Base-by-base conservation (phyloP, 2,329 filamentous ascomycete genomes). In the Dothistroma septosporum region DNA sequence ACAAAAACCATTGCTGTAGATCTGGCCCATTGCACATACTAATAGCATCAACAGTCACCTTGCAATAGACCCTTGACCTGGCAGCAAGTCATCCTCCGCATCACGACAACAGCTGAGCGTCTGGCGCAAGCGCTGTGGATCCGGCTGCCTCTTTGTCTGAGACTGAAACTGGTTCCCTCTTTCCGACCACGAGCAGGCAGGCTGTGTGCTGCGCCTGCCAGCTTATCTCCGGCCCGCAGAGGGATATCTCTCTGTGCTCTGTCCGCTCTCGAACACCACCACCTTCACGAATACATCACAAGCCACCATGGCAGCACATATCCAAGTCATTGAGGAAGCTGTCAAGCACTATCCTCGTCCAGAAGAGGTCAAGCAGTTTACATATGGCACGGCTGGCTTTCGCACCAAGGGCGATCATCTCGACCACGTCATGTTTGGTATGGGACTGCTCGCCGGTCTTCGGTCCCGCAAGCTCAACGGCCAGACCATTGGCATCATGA, bases 401-500 rank as follows among this genome's bases (percentile, higher is more conserved):
- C 85, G 86, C 61, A 88, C 87, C 79, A 88, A 86, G 78, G 85
- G 86, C 61, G 88, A 92, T 70, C 84, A 96, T 59, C 88, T 97
- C 70, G 90, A 95, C 74, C 94, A 91, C 37, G 91, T 99, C 65
- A 86, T 96, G 69, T 97, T 93, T 78, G 88, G 92, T 52, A 92
- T 97, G 66, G 94, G 93, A 55, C 85, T 99, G 63, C 85, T 97
- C 60, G 91, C 94, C 33, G 87, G 90, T 59, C 84, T 97, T 55
- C 89, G 94, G 65, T 97, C 92, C 66, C 90, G 91, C 74, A 95
- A 94, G 78, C 85, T 95, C 69, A 88, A 88, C 75, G 89, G 92
- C 66, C 90, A 95, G 80, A 89, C 91, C 70, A 96, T 99, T 72
- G 94, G 94, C 72, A 88, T 99, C 68, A 96, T 96, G 92, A 90